These are phyloP conservation scores for Actinomucor elegans DNA, from an alignment of 371 early-diverging fungal genomes.

Conservation along the genomic window DNA sequence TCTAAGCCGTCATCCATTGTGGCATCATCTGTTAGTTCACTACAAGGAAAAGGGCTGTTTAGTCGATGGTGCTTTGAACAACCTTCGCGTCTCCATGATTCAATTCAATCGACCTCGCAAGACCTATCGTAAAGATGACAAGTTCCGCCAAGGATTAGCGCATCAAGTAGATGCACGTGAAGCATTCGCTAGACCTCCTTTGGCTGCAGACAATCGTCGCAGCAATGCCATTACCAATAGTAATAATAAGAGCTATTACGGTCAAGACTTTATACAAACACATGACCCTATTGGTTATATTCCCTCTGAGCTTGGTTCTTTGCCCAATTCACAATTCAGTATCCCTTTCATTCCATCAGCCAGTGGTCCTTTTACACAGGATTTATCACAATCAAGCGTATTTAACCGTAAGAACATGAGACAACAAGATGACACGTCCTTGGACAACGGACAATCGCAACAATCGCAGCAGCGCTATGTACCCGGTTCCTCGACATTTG, in stretches of 20 bases:
- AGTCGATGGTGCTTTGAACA: constrained; percentile 93
- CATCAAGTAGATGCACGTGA: constrained; percentile 70
- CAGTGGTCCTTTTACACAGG: constrained; percentile 72
- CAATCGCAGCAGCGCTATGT: constrained; percentile 27
- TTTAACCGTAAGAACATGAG: constrained; percentile 42
- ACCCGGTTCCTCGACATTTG: constrained; percentile 42
- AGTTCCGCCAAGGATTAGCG: constrained; percentile 64
- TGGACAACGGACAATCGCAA: background rate
- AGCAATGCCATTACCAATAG: constrained; percentile 25
- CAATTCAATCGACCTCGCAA: constrained; percentile 81
- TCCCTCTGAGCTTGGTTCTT: constrained; percentile 56
- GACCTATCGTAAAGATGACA: constrained; percentile 60
- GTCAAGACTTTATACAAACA: constrained; percentile 58
- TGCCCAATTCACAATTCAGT: constrained; percentile 59
- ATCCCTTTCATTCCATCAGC: constrained; percentile 65
- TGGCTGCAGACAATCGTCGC: constrained; percentile 56
- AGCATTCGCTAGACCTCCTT: constrained; percentile 63
- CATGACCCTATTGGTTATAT: constrained; percentile 62
- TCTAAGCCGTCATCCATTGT: constrained; percentile 89
- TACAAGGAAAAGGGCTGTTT: constrained; percentile 91
- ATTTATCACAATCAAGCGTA: constrained; percentile 58
- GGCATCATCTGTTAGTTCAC: constrained; percentile 94
- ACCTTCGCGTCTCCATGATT: constrained; percentile 83
- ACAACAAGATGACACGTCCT: constrained; percentile 19
- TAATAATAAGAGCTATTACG: constrained; percentile 32